Base-by-base conservation (phyloP, 2,329 filamentous ascomycete species). In the Hymenoscyphus albidus region DNA sequence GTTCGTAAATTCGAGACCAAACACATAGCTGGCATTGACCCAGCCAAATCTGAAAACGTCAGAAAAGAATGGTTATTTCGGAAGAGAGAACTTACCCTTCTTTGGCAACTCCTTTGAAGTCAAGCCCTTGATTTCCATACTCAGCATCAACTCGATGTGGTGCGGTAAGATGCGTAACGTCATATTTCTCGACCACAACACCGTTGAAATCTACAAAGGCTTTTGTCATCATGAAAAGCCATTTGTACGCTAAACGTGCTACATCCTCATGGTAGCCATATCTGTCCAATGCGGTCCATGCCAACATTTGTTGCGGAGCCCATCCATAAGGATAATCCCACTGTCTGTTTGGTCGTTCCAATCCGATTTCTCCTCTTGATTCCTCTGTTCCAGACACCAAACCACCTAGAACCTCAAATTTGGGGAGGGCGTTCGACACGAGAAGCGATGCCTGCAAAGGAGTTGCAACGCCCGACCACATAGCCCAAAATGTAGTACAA, bases 251-350 rank as follows among this genome's bases (percentile, higher is more conserved):
- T 69, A 99, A 79, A 40, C 93, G 84, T 79, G 97, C 91, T 0
- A 93, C 93, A 67, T 97, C 93, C 31, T 94, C 91, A 35, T 89
- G 88, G 76, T 96, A 98, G 62, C 93, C 93, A 75, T 98, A 99
- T 18, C 93, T 89, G 73, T 93, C 85, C 65, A 99, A 81, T 2
- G 93, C 95, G 0, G 92, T 93, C 95, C 95, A 99, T 0, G 95
- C 94, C 54, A 99, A 86, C 80, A 99, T 98, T 80, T 99, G 95
- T 81, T 99, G 95, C 39, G 95, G 95, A 63, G 95, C 95, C 95
- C 95, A 99, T 65, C 95, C 95, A 75, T 95, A 98, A 0, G 95
- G 95, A 76, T 93, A 98, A 76, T 99, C 95, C 95, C 95, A 99
- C 76, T 99, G 95, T 71, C 95, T 88, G 77, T 97, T 98, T 7